These are phyloP conservation scores for Tetrapyrgos nigripes DNA, from an alignment of 1,284 basidiomycete species.

Conservation along the genomic window DNA sequence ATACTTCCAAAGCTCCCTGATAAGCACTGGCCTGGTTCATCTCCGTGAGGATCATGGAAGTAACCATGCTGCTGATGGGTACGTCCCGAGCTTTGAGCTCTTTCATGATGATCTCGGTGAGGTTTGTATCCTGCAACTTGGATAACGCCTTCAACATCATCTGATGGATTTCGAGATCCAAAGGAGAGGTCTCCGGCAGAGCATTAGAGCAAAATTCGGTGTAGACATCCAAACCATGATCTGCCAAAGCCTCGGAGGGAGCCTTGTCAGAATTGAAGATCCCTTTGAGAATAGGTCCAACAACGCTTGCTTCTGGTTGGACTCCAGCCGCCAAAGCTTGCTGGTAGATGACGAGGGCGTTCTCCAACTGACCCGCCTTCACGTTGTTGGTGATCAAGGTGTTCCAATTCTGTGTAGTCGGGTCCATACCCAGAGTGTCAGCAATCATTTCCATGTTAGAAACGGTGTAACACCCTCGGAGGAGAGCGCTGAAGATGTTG, in stretches of 20 bases:
- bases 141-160: constrained; percentile 61
- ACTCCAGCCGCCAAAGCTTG: constrained; percentile 49
- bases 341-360: constrained; percentile 56
- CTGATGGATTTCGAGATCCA: constrained; percentile 59
- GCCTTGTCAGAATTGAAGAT: constrained; percentile 47
- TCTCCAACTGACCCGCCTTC: constrained; percentile 37
- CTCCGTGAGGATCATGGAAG: constrained; percentile 62
- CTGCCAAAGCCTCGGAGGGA: constrained; percentile 48
- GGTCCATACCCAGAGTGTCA: constrained; percentile 44
- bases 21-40: constrained; percentile 62
- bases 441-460: constrained; percentile 52
- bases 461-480: constrained; percentile 39
- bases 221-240: constrained; percentile 58
- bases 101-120: constrained; percentile 58
- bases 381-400: constrained; percentile 56
- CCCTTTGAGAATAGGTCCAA: constrained; percentile 57
- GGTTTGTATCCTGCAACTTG: constrained; percentile 50
- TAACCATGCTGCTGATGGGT: constrained; percentile 43
- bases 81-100: constrained; percentile 56
- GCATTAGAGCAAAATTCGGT: constrained; percentile 37
- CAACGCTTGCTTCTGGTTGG: constrained; percentile 51
- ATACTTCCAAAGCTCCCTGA: constrained; percentile 67
- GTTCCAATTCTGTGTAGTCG: constrained; percentile 53
- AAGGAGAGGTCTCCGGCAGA: constrained; percentile 28
- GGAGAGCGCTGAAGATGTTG: constrained; percentile 43